Base-by-base conservation (phyloP, 2,329 filamentous ascomycete genomes). In the Hypoxylon sp. region DNA sequence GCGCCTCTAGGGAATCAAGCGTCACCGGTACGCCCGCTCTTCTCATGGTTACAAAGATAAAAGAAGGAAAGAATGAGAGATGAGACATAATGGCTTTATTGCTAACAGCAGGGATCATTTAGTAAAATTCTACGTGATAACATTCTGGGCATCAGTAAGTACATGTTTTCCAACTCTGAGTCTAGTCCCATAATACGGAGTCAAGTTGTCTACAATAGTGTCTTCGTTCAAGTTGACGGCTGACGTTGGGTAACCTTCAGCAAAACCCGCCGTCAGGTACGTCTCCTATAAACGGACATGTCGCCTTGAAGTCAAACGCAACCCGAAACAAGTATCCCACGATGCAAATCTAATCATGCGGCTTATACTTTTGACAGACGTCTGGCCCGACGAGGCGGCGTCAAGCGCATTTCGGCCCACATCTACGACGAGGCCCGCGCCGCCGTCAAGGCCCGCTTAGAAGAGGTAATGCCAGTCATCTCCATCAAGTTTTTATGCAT, bases 331-430 rank as follows among this genome's bases (percentile, higher is more conserved):
- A 11, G 10, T 9, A 11, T 11, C 9, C 27, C 37, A 13, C 4
- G n/a, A 13, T 18, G 4, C 33, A 52, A 26, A 20, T 38, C 54
- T 61, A 42, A 65, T 17, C 21, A 26, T 51, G n/a, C n/a, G n/a
- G n/a, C n/a, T 35, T 10, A 29, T 41, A 33, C 11, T 29, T 29
- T 40, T 5, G 8, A 17, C 55, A 87, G 89, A 64, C 87, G 90
- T 35, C 74, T 94, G 0, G 90, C 90, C 1, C 84, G 90, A 4
- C 85, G 90, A 5, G 90, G 90, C 1, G 90, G 90, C 0, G 87
- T 94, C 0, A 92, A 92, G 70, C 79, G 90, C 0, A 91, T 93
- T 7, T 88, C 86, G 0, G 81, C 70, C 0, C 63, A 41, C 0
- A 87, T 92, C 2, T 93, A 93, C 66, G 78, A 86, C 0, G 87